Base-by-base conservation (phyloP, 2,329 filamentous ascomycete species). In the Coleophoma crateriformis region DNA sequence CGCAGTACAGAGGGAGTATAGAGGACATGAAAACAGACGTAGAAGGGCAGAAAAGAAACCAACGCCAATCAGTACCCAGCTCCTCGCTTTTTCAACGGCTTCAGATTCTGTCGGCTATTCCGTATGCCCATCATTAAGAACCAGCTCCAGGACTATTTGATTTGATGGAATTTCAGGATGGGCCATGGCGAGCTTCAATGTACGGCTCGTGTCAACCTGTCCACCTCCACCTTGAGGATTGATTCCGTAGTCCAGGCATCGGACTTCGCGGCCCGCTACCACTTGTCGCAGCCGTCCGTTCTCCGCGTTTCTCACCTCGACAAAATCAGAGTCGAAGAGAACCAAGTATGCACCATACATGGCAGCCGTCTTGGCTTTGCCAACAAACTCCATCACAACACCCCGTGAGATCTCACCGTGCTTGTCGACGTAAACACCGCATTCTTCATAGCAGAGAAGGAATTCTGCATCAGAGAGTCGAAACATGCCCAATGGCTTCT, bases 301-400 rank as follows among this genome's bases (percentile, higher is more conserved):
- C 72, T 96, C 90, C 15, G 94, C 94, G 61, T 99, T 97, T 48
- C 94, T 82, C 47, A 99, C 90, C 71, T 99, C 94, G 44, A 99
- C 90, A 59, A 97, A 99, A 67, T 97, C 92, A 19, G 88, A 86
- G 66, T 96, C 94, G 71, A 97, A 96, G 4, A 99, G 81, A 7
- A 99, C 75, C 4, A 99, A 79, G 66, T 96, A 97, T 50, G 90
- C 87, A 1, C 90, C 91, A 60, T 90, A 95, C 71, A 97, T 85
- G 54, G 90, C 94, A 2, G 91, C 91, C 12, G 84, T 82, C 54
- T 86, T 85, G 1, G 94, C 94, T 67, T 81, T 92, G 58, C 94
- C 94, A n/a, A 95, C 94, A 67, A 97, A 99, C 65, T 97, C 90
- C 90, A 99, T 96, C 62, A 97, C 91, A 51, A 97, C 89, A 27